Conservation (phyloP, 2,329 filamentous ascomycete species). For the Penicillium occitanis region DNA sequence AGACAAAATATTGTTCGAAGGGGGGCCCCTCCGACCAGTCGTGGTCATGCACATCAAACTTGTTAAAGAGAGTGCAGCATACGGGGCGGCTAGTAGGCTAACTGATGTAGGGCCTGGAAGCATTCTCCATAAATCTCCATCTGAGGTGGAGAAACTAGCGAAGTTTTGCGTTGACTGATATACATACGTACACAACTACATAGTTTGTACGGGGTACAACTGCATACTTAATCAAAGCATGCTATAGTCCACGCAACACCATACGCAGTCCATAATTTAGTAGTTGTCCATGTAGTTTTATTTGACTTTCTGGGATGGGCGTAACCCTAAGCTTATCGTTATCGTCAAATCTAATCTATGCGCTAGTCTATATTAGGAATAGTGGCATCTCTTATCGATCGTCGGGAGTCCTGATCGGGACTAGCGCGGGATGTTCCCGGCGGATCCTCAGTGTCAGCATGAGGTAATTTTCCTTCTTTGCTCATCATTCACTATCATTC, state of each 20-base stretch:
- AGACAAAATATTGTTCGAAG: background rate
- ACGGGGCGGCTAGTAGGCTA: background rate
- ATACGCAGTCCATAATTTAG: background rate
- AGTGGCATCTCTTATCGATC: background rate
- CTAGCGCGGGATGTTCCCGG: background rate
- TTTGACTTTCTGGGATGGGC: background rate
- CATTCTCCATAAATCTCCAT: constrained; percentile 2
- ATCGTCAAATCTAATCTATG: background rate
- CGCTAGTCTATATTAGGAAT: background rate
- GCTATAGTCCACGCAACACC: background rate
- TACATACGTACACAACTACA: background rate
- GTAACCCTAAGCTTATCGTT: background rate
- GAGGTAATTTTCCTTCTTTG: background rate
- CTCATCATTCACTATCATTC: no score
- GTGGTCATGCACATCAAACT: background rate
- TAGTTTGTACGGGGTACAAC: background rate
- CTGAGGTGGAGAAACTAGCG: background rate
- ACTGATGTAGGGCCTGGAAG: background rate
- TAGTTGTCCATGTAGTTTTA: background rate
- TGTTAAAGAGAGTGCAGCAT: background rate
- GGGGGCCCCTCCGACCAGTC: background rate
- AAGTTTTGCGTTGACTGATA: background rate
- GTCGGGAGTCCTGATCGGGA: background rate
- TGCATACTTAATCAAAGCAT: background rate
- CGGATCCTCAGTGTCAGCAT: background rate